Evolutionary conservation across 495 filamentous ascomycete species (phyloP), one percentile per base, ranked within the genome.

Genomic region (Podospora didyma): DNA sequence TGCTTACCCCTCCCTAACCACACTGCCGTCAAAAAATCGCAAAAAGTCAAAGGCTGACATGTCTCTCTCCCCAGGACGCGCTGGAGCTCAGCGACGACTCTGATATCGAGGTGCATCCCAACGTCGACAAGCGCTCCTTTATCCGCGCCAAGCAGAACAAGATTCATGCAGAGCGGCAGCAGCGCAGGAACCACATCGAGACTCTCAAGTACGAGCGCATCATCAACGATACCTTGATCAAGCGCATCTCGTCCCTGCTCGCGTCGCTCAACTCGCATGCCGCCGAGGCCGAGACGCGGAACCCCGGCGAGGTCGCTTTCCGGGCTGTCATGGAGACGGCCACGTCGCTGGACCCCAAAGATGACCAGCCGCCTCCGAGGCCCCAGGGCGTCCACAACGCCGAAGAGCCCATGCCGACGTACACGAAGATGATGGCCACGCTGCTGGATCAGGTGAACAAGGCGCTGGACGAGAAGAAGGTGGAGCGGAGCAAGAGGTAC

Each of bases 61-160:
- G 49, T 17, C 20, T 7, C 23, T 34, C 16, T 44, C 35, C 45
- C 17, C 26, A 87, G 90, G 92, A 96, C 68, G 83, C 86, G 45
- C 80, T 98, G 64, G 94, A 98, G 82, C 85, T 98, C 63, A 95
- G 89, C 60, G 94, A 98, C 72, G 94, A 98, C 72, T 96, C 91
- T 44, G 94, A 98, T 70, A 89, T 98, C 66, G 94, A 98, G 74
- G 93, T 97, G 24, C 94, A 98, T 71, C 94, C 95, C 54, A 98
- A 98, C 75, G 94, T 98, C 71, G 94, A 98, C 75, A 98, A 98
- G 67, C 86, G 87, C 2, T 97, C 94, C 53, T 98, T 98, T 75
- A 98, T 98, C 70, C 90, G 94, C 52, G 94, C 94, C 54, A 98
- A 97, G 76, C 94, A 97, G 73, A 86, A 88, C 66, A 91, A 97